Percentiles rank a stretch among this genome's conserved stretches.
These are phyloP conservation scores for Aspergillus terreus DNA, from an alignment of 2,329 filamentous ascomycete species.

Conservation along the genomic window DNA sequence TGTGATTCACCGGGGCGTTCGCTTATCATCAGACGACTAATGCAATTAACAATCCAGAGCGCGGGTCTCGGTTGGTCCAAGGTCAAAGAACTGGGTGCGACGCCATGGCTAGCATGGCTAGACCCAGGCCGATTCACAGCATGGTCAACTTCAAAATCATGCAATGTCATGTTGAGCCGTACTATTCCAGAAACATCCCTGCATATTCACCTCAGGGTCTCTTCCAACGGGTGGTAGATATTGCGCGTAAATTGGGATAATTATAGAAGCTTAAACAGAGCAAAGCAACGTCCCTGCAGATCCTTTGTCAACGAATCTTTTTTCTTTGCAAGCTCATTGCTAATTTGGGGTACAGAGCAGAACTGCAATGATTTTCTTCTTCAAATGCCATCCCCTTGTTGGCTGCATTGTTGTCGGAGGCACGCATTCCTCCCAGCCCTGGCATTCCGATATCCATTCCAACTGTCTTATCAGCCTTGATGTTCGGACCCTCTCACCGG, in stretches of 20 bases:
- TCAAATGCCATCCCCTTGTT: constrained; percentile 20
- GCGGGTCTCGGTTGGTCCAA: neutral
- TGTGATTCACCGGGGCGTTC: neutral
- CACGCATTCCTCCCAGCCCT: constrained; percentile 31
- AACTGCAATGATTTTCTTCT: constrained; percentile 8
- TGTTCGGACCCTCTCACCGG: constrained; percentile 13
- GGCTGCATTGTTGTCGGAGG: constrained; percentile 29
- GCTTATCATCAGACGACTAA: neutral
- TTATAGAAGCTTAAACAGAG: constrained; percentile 14
- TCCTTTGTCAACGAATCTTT: constrained; percentile 1
- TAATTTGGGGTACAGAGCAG: neutral
- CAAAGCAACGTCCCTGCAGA: constrained; percentile 3
- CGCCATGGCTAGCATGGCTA: neutral
- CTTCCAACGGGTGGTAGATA: neutral
- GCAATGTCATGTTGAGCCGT: neutral
- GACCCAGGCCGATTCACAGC: neutral
- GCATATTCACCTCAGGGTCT: neutral
- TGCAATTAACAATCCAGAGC: neutral
- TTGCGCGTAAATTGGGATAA: constrained; percentile 10
- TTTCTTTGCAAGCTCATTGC: constrained; percentile 1
- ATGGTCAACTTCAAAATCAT: neutral
- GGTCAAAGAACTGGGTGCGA: constrained; percentile 7
- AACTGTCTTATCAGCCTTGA: constrained; percentile 14
- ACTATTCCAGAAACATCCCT: neutral
- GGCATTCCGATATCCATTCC: constrained; percentile 27